These are phyloP conservation scores for Russula compacta DNA, from an alignment of 768 basidiomycete species.

Conservation along the genomic window DNA sequence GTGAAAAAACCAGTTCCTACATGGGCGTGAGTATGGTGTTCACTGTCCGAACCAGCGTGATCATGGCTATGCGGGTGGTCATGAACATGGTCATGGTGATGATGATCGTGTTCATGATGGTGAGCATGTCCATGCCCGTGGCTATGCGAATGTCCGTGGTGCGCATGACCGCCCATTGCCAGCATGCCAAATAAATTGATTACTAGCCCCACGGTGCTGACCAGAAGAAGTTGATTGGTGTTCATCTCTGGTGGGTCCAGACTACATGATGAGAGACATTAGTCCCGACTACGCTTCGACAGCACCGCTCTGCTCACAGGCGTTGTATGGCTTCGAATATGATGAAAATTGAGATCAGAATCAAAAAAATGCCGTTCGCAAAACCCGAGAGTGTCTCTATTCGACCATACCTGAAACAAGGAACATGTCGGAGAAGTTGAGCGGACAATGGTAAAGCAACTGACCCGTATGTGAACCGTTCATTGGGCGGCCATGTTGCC, in stretches of 20 bases:
- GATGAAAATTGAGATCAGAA: constrained; percentile 94
- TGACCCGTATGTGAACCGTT: constrained; percentile 90
- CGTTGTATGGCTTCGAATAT: constrained; percentile 96
- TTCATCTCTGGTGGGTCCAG: constrained; percentile 97
- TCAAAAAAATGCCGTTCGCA: constrained; percentile 91
- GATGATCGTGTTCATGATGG: constrained; percentile 11
- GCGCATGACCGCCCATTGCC: constrained; percentile 93
- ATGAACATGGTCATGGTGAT: constrained; percentile 22
- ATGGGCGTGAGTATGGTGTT: constrained; percentile 20
- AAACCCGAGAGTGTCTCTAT: constrained; percentile 98
- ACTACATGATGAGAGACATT: constrained; percentile 30
- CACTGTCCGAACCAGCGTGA: not conserved
- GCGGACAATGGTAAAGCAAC: constrained; percentile 19
- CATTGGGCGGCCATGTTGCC: constrained; percentile 96
- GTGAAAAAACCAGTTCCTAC: not conserved
- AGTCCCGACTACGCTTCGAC: not conserved
- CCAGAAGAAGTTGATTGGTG: constrained; percentile 81
- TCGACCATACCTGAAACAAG: constrained; percentile 64
- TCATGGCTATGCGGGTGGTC: constrained; percentile 20
- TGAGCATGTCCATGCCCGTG: constrained; percentile 29
- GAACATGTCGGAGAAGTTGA: constrained; percentile 3
- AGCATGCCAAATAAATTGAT: constrained; percentile 99
- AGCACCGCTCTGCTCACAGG: constrained; percentile 41
- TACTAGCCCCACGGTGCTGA: constrained; percentile 80
- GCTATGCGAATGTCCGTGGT: constrained; percentile 55